Evolutionary conservation across 768 basidiomycete species (phyloP), one percentile per base, ranked within the genome.

Genomic region (Hericium coralloides): DNA sequence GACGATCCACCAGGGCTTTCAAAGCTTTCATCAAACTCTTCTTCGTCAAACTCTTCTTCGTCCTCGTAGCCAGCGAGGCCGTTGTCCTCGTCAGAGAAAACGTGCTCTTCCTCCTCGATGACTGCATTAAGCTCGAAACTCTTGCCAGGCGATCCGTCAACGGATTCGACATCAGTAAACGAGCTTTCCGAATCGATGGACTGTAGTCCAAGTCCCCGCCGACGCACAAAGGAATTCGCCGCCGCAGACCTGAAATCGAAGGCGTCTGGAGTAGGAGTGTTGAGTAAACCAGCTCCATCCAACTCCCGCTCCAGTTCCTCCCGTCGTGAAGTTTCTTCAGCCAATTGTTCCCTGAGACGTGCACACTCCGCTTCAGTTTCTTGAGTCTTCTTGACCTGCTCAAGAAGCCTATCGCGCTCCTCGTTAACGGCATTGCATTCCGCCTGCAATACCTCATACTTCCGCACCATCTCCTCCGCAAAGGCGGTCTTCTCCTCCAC

Each of bases 31-130:
- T 89, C 86, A 63, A 84, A 85, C 15, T 84, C 80, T 36, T 83
- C 80, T 12, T 82, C 84, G 58, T 89, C 86, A 63, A 84, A 85
- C 15, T 84, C 80, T 31, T 83, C 80, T 31, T 85, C 86, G 55
- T 87, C 86, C 65, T 89, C 87, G 56, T 88, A 89, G 26, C 82
- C 76, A 45, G 74, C 79, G 37, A 88, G 70, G 20, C 74, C 83
- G 59, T 83, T 74, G 15, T 84, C 81, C 38, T 79, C 79, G 39
- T 82, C 81, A 5, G 72, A 75, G 54, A 23, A 58, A 43, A 41
- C 52, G 15, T 74, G 74, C 51, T 77, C 75, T 1, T 72, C 71
- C 47, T 81, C 87, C 63, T 87, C 86, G 20, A 69, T 71, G 12
- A 86, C 83, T 20, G 75, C 73, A 64, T 83, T 81, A 62, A 85